A percentile compares a stretch with the other conserved stretches of the same genome.
These are phyloP conservation scores for Cyberlindnera suaveolens DNA, from an alignment of 805 yeast genomes.

Conservation along the genomic window DNA sequence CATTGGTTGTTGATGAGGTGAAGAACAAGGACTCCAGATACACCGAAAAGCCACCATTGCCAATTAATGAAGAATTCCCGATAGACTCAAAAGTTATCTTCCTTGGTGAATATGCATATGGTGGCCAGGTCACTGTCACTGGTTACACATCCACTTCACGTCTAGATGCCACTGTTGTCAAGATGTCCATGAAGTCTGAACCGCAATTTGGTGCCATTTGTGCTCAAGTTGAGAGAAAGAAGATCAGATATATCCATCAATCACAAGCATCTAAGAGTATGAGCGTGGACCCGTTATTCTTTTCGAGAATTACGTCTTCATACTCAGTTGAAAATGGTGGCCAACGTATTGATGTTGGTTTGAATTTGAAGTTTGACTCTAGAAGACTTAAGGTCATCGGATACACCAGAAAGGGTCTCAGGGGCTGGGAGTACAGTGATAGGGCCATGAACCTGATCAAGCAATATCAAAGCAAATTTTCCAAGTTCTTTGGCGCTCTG, in stretches of 20 bases:
- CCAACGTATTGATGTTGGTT: slow-evolving; percentile 63
- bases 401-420: slow-evolving; percentile 58
- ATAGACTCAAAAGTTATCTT: slow-evolving; percentile 63
- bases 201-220: slow-evolving; percentile 60
- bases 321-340: slow-evolving; percentile 53
- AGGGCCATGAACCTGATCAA: slow-evolving; percentile 61
- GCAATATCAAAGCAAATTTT: slow-evolving; percentile 57
- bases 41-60: slow-evolving; percentile 63
- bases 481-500: slow-evolving; percentile 46
- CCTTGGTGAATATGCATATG: slow-evolving; percentile 83
- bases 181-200: slow-evolving; percentile 41
- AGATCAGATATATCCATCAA: slow-evolving; percentile 58
- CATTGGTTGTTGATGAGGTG: slow-evolving; percentile 71
- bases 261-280: slow-evolving; percentile 55
- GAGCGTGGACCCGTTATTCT: slow-evolving; percentile 52
- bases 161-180: slow-evolving; percentile 48
- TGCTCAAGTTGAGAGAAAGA: slow-evolving; percentile 49
- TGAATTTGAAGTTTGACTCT: slow-evolving; percentile 77
- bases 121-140: slow-evolving; percentile 63
- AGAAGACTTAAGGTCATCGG: slow-evolving; percentile 82
- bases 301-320: slow-evolving; percentile 74
- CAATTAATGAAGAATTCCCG: slow-evolving; percentile 82
- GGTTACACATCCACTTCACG: slow-evolving; percentile 47
- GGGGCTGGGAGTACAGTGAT: slow-evolving; percentile 80
- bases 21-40: slow-evolving; percentile 69